These are phyloP conservation scores for Yarrowia yakushimensis DNA, from an alignment of 805 yeast species.

Conservation along the genomic window DNA sequence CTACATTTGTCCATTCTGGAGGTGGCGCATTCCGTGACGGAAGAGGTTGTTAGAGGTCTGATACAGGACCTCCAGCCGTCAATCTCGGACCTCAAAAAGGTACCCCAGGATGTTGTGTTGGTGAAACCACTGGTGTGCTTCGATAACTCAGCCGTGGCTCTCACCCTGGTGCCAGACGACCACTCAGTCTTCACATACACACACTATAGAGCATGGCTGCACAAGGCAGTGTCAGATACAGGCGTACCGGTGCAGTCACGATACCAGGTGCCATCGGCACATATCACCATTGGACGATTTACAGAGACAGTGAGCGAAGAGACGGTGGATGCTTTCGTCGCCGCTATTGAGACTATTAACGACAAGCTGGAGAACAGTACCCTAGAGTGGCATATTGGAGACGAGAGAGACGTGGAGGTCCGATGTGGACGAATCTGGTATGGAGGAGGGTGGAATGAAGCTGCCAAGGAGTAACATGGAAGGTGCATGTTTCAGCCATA, in stretches of 20 bases:
- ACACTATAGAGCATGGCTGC: constrained; percentile 16
- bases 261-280: constrained; percentile 14
- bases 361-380: neutral
- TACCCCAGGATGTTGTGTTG: constrained; percentile 1
- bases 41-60: neutral
- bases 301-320: neutral
- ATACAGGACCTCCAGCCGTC: neutral
- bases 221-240: neutral
- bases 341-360: neutral
- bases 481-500: neutral
- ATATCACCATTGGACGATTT: constrained; percentile 20
- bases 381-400: constrained; percentile 20
- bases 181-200: constrained; percentile 3
- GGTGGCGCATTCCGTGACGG: constrained; percentile 23
- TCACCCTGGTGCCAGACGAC: constrained; percentile 17
- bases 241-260: constrained; percentile 7
- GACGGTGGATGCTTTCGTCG: constrained; percentile 1
- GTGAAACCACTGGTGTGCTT: constrained; percentile 23
- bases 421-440: constrained; percentile 27
- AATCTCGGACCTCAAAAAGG: neutral
- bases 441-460: constrained; percentile 26
- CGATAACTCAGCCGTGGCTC: constrained; percentile 24
- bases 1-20: constrained; percentile 26
- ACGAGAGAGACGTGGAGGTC: constrained; percentile 22
- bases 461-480: neutral